A percentile compares a stretch with the other conserved stretches of the same genome.
Conservation (phyloP, 176 grass and related monocot genomes). For the Elymus sibiricus region DNA sequence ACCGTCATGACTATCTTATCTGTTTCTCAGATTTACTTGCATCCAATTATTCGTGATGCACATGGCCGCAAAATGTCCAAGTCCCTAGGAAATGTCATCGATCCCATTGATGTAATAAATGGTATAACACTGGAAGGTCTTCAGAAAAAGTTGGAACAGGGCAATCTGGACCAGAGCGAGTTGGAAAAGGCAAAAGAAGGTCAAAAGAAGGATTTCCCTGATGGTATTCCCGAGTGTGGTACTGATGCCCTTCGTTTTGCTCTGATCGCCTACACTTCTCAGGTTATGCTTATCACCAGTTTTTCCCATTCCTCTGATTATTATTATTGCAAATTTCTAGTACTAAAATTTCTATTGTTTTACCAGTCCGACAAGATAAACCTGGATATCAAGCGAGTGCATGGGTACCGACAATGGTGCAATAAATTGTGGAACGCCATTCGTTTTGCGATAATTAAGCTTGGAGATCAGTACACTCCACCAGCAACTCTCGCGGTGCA, state of each 20-base stretch:
- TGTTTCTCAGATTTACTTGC: slow-evolving; percentile 76
- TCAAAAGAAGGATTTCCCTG: slow-evolving; percentile 74
- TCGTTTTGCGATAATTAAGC: slow-evolving; percentile 80
- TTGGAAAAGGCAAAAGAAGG: slow-evolving; percentile 64
- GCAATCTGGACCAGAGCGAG: slow-evolving; percentile 79
- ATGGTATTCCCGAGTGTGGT: slow-evolving; percentile 92
- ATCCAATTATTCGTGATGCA: slow-evolving; percentile 91
- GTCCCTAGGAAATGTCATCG: slow-evolving; percentile 84
- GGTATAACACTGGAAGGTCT: slow-evolving; percentile 75
- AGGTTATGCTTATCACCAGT: slow-evolving; percentile 42
- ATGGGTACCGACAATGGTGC: slow-evolving; percentile 87
- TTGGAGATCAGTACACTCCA: slow-evolving; percentile 78
- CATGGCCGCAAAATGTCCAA: slow-evolving; percentile 91
- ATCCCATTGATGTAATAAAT: slow-evolving; percentile 95
- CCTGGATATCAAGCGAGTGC: slow-evolving; percentile 84
- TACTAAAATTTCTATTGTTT: slow-evolving; percentile 15
- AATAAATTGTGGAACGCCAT: slow-evolving; percentile 97
- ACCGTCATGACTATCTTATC: not conserved
- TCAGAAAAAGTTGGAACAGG: slow-evolving; percentile 70
- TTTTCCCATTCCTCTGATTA: not conserved
- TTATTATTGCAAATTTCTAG: slow-evolving; percentile 22
- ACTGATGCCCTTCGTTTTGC: slow-evolving; percentile 91
- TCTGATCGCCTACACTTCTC: slow-evolving; percentile 79
- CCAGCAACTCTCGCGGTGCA: slow-evolving; percentile 45
- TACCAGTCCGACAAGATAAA: slow-evolving; percentile 85